Evolutionary conservation across 345 rosid genomes (phyloP).

Genomic region (Heritiera fomes): DNA sequence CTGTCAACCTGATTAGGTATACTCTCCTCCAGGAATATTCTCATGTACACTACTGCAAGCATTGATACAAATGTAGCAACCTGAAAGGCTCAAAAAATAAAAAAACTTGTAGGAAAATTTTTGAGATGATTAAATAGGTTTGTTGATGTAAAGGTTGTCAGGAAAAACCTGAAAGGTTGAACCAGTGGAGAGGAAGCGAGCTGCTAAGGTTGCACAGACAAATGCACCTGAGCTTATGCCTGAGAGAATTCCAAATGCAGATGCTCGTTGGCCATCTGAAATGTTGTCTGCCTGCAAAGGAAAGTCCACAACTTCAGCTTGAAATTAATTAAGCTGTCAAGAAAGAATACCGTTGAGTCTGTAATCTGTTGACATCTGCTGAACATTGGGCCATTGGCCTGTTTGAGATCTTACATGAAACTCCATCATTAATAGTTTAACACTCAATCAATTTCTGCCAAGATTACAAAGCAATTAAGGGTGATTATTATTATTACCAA

Average conservation of each 20-base stretch:
- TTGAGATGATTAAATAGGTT: neutral
- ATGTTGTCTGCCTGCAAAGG: too few species aligned
- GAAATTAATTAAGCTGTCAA: too few species aligned
- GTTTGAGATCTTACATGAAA: neutral
- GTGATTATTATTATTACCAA: slow-evolving; percentile 47
- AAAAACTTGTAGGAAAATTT: neutral
- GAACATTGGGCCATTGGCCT: neutral
- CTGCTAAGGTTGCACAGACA: slow-evolving; percentile 60
- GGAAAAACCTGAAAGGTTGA: slow-evolving; percentile 60
- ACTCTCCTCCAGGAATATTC: slow-evolving; percentile 68
- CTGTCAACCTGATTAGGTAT: slow-evolving; percentile 18
- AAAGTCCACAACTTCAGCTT: too few species aligned
- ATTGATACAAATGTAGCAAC: slow-evolving; percentile 58
- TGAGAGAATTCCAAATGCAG: slow-evolving; percentile 67
- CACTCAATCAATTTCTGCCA: neutral
- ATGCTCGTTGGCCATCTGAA: slow-evolving; percentile 17
- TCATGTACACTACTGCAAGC: slow-evolving; percentile 70
- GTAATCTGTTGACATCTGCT: neutral
- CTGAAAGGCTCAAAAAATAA: slow-evolving; percentile 30
- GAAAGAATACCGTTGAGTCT: too few species aligned
- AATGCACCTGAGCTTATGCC: slow-evolving; percentile 55
- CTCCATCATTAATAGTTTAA: neutral
- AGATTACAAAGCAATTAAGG: neutral
- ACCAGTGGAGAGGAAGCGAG: slow-evolving; percentile 68
- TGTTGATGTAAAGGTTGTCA: neutral